phyloP scores from a whole-genome alignment of 192 early-diverging fungal species.

The Backusella psychrophila region DNA sequence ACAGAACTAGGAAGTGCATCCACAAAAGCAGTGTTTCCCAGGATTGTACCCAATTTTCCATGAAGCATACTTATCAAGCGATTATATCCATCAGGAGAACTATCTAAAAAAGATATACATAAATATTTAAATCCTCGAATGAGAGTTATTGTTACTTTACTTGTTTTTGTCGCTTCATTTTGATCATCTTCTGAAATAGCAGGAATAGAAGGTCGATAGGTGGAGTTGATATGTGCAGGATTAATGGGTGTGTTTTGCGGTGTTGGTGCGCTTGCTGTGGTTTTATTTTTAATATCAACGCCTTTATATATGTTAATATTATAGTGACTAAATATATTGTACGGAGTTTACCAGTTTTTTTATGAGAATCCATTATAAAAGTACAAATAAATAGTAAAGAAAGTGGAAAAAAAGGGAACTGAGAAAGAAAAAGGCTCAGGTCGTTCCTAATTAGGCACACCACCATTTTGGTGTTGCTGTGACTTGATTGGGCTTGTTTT shows the following conservation, averaged over 20 bases:
- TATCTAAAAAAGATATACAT: neutral
- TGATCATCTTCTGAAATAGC: slow-evolving; percentile 45
- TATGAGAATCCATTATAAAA: neutral
- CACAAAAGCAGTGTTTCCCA: slow-evolving; percentile 60
- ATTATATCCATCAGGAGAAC: slow-evolving; percentile 51
- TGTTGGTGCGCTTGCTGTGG: slow-evolving; percentile 38
- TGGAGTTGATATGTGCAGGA: slow-evolving; percentile 52
- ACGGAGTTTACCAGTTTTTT: neutral
- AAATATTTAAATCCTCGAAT: neutral
- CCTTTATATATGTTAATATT: neutral
- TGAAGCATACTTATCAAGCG: slow-evolving; percentile 69
- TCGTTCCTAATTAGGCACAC: neutral
- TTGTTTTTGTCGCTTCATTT: neutral
- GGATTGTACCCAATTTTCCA: slow-evolving; percentile 72
- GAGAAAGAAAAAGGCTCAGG: neutral
- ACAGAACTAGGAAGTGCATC: slow-evolving; percentile 66
- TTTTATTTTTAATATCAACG: neutral
- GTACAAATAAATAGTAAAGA: neutral
- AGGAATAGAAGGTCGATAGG: slow-evolving; percentile 39
- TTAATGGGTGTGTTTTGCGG: slow-evolving; percentile 58
- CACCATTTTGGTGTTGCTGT: neutral
- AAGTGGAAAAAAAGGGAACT: neutral
- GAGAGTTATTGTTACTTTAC: neutral
- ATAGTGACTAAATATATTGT: neutral
- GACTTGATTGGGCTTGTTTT: neutral